These are phyloP conservation scores for Dictyostelium discoideum DNA, from an alignment of 78 protist species.

Conservation along the genomic window DNA sequence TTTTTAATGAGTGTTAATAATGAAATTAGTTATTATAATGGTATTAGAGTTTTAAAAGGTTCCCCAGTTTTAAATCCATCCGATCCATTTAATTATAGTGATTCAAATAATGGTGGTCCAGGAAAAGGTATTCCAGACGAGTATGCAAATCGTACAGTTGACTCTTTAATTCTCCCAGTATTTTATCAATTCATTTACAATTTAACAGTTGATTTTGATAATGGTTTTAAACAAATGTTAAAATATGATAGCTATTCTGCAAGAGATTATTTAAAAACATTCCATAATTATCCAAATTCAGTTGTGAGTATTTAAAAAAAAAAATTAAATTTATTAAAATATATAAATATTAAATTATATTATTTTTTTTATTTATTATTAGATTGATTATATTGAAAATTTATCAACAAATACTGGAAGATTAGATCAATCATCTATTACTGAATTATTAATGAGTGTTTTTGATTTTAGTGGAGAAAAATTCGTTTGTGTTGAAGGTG, in stretches of 20 bases:
- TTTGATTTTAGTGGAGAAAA: slow-evolving; percentile 4
- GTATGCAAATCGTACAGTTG: neutral
- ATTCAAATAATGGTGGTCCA: neutral
- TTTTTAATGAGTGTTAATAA: neutral
- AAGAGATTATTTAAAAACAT: slow-evolving; percentile 3
- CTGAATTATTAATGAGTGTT: neutral
- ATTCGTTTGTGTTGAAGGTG: neutral
- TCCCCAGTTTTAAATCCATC: slow-evolving; percentile 1
- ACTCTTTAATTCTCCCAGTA: neutral
- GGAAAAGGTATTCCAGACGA: neutral
- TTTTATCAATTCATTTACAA: neutral
- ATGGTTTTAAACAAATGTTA: slow-evolving; percentile 7
- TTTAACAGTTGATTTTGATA: neutral
- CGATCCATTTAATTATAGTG: neutral
- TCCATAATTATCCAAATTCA: neutral
- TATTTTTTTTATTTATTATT: neutral
- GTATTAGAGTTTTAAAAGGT: neutral
- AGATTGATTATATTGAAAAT: slow-evolving; percentile 30
- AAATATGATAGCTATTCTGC: neutral
- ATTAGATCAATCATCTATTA: neutral
- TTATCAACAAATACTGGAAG: neutral
- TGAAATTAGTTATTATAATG: slow-evolving; percentile 11
- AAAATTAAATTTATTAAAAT: neutral
- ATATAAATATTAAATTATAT: neutral
- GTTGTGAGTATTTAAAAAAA: neutral